Evolutionary conservation across 768 basidiomycete species (phyloP).

Genomic region (Pulveroboletus ravenelii): DNA sequence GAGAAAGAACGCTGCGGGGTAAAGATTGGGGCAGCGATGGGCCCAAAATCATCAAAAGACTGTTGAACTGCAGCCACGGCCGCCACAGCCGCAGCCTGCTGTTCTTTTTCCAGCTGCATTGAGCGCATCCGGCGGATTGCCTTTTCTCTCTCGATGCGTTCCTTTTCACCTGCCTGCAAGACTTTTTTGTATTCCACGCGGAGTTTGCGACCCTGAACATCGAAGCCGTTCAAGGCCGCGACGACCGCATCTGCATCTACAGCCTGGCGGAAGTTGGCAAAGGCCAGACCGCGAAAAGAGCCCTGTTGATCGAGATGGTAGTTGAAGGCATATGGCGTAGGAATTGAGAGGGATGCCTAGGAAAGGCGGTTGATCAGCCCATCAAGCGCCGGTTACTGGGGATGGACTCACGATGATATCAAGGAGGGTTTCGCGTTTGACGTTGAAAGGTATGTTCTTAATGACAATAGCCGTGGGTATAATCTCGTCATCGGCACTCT

Average conservation of each 20-base stretch:
- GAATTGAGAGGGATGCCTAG: slow-evolving; percentile 86
- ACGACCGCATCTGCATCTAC: slow-evolving; percentile 94
- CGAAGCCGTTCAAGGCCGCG: slow-evolving; percentile 92
- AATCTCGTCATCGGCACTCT: slow-evolving; percentile 76
- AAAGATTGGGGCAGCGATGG: slow-evolving; percentile 51
- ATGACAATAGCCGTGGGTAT: slow-evolving; percentile 99
- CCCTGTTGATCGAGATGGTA: slow-evolving; percentile 97
- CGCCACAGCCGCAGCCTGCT: slow-evolving; percentile 28
- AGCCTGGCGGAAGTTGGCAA: slow-evolving; percentile 94
- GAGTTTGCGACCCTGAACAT: slow-evolving; percentile 93
- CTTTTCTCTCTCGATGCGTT: slow-evolving; percentile 97
- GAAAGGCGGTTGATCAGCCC: slow-evolving; percentile 11
- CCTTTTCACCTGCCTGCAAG: slow-evolving; percentile 98
- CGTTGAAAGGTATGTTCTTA: slow-evolving; percentile 99
- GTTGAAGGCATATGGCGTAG: slow-evolving; percentile 98
- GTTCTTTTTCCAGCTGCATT: slow-evolving; percentile 91
- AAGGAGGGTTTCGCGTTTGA: slow-evolving; percentile 92
- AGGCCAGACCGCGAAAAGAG: slow-evolving; percentile 94
- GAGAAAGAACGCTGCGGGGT: slow-evolving; percentile 74
- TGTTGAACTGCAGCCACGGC: slow-evolving; percentile 29
- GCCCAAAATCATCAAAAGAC: slow-evolving; percentile 72
- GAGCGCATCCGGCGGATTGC: slow-evolving; percentile 96
- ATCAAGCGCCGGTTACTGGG: background rate
- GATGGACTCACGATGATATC: slow-evolving; percentile 81
- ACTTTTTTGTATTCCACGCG: slow-evolving; percentile 99